Base-by-base conservation (phyloP, 2,329 filamentous ascomycete genomes). In the Nothophaeocryptopus gaeumannii region DNA sequence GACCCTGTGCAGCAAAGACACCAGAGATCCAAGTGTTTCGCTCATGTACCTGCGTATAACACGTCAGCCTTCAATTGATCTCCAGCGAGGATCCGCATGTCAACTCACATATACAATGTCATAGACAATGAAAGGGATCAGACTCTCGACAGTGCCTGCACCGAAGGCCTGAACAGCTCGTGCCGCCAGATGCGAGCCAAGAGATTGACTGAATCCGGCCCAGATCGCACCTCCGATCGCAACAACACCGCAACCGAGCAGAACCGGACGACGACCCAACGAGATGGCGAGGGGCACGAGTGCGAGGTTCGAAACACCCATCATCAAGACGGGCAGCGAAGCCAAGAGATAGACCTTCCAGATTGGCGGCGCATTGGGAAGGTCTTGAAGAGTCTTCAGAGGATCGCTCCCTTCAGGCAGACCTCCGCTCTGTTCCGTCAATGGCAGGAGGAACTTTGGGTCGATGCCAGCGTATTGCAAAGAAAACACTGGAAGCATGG, bases 111-210 rank as follows among this genome's bases (percentile, higher is more conserved):
- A 54, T 33, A 64, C 61, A 48, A 64, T 55, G 26, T 65, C 63
- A 39, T 66, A 63, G 3, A 66, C 54, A 11, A 64, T 59, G 47
- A 65, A 62, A 1, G 63, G 63, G 9, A 66, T 61, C 46, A 66
- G 50, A n/a, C 56, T 58, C 48, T 66, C 63, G 0, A 66, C 62
- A 7, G 63, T 64, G 38, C 63, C 63, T 3, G 63, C 63, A 20
- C 63, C 63, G 8, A 66, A 37, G 8, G 56, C 63, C 39, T 66
- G 63, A 4, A 66, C 36, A 36, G 58, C 62, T 26, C 63, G 53
- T 9, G 63, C 63, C 11, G 50, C 63, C 7, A 66, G 47, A 41
- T 66, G 63, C 8, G 53, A 58, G 5, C 49, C 53, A 9, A 66
- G 40, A 12, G 54, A 59, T 26, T 51, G 39, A 44, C 61, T 64